Base-by-base conservation (phyloP, 306 rosid species). In the Lagenaria siceraria region DNA sequence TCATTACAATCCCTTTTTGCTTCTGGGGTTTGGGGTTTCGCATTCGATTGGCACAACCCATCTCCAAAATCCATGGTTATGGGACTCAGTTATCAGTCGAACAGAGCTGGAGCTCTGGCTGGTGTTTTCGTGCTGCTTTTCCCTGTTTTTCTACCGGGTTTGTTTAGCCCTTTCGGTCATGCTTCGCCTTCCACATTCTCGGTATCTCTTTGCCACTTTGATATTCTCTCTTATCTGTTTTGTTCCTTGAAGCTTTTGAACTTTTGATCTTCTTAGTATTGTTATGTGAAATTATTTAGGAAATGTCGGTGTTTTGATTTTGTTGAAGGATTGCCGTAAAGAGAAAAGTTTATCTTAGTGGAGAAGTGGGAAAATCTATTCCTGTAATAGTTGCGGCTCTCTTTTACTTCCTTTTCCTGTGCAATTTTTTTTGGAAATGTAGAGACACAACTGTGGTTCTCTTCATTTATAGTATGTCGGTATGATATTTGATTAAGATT, bases 81-180 rank as follows among this genome's bases (percentile, higher is more conserved):
- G 89, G 84, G 85, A 86, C 83, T 80, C 38, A n/a, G 65, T 35
- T 58, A 46, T 54, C 85, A 78, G 69, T 38, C 77, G 62, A 82
- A 53, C 33, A 82, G 83, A 83, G 80, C 65, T 71, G 80, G 80
- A 60, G 80, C 88, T 76, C 46, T 85, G 35, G 82, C 79, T 73
- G 93, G 85, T 60, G 73, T 88, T 60, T 54, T 84, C 55, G 78
- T 90, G 49, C 82, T 91, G 70, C 82, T 90, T 18, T 86, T 85
- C 38, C 93, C 96, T 2, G 38, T 84, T 85, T 83, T 87, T 77
- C 82, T 85, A 69, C 91, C 97, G 46, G 74, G 79, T 59, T 83
- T 93, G 76, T 88, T 93, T 85, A 83, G 85, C 40, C 97, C 97
- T 52, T 84, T 90, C 42, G 70, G 82, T 52, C 76, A 83, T 83